A percentile compares a stretch with the other conserved stretches of the same genome.
phyloP scores from a whole-genome alignment of 768 basidiomycete genomes.

The Exidia glandulosa region DNA sequence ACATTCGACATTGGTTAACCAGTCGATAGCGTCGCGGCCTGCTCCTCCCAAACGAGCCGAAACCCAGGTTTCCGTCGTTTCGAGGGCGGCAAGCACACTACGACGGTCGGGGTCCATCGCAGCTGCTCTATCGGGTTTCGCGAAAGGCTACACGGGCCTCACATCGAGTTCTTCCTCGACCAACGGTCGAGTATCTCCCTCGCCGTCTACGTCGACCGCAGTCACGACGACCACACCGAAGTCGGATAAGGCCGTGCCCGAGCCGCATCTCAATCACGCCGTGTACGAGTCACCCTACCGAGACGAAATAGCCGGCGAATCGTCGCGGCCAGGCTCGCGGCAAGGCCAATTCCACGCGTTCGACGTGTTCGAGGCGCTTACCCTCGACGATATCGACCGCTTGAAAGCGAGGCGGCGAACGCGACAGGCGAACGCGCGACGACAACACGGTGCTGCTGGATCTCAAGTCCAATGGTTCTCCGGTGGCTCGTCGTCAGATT shows the following conservation, averaged over 20 bases:
- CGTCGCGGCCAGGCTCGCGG: conserved; percentile 17
- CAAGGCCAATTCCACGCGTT: conserved; percentile 51
- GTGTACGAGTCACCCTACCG: conserved; percentile 66
- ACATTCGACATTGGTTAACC: conserved; percentile 33
- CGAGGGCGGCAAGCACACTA: conserved; percentile 56
- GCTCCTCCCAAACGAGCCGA: conserved; percentile 36
- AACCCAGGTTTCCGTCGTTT: conserved; percentile 49
- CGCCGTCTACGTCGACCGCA: background rate
- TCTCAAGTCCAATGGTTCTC: conserved; percentile 18
- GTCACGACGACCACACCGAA: background rate
- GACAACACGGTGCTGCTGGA: background rate
- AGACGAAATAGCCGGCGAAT: conserved; percentile 14
- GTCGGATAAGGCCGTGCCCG: background rate
- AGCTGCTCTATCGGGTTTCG: conserved; percentile 54
- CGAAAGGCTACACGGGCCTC: conserved; percentile 5
- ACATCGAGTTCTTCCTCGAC: background rate
- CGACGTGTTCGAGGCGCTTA: conserved; percentile 78
- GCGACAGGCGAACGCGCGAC: background rate
- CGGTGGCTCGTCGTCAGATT: background rate
- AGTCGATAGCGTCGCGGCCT: background rate
- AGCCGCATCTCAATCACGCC: conserved; percentile 55
- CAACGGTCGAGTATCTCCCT: background rate
- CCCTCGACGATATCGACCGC: conserved; percentile 93
- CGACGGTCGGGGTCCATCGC: conserved; percentile 75
- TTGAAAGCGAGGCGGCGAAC: conserved; percentile 55